phyloP scores from a whole-genome alignment of 2,329 filamentous ascomycete genomes.

The Plectosphaerella plurivora region DNA sequence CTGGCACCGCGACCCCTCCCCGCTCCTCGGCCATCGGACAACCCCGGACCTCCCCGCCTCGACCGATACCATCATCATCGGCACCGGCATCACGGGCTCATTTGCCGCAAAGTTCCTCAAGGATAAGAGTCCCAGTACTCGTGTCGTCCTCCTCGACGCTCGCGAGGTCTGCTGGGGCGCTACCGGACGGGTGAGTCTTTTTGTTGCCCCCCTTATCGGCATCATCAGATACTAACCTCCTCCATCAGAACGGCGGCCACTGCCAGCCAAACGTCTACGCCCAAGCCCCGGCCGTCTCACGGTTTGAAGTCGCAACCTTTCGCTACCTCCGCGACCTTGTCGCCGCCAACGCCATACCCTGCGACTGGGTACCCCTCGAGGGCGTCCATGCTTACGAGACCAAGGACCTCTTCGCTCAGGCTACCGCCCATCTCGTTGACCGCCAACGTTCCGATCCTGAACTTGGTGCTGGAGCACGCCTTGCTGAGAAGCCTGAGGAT shows the following conservation, averaged over 20 bases:
- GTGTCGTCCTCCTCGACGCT: constrained; percentile 71
- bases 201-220: background rate
- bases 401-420: constrained; percentile 47
- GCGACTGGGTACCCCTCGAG: constrained; percentile 62
- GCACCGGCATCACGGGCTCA: constrained; percentile 72
- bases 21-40: constrained; percentile 63
- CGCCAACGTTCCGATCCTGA: constrained; percentile 51
- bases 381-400: constrained; percentile 63
- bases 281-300: constrained; percentile 53
- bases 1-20: constrained; percentile 69
- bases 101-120: constrained; percentile 63
- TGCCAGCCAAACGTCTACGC: constrained; percentile 70
- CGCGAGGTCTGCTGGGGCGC: constrained; percentile 78
- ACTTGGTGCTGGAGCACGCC: constrained; percentile 42
- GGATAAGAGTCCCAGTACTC: constrained; percentile 34
- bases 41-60: constrained; percentile 57
- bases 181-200: constrained; percentile 63
- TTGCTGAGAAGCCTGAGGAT: constrained; percentile 31
- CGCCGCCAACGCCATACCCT: constrained; percentile 52
- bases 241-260: constrained; percentile 60
- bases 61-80: constrained; percentile 68
- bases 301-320: constrained; percentile 71
- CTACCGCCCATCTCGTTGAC: constrained; percentile 42
- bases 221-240: background rate
- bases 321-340: constrained; percentile 55